Base-by-base conservation (phyloP, 148 eudicot genomes). In the Hydrangea macrophylla region DNA sequence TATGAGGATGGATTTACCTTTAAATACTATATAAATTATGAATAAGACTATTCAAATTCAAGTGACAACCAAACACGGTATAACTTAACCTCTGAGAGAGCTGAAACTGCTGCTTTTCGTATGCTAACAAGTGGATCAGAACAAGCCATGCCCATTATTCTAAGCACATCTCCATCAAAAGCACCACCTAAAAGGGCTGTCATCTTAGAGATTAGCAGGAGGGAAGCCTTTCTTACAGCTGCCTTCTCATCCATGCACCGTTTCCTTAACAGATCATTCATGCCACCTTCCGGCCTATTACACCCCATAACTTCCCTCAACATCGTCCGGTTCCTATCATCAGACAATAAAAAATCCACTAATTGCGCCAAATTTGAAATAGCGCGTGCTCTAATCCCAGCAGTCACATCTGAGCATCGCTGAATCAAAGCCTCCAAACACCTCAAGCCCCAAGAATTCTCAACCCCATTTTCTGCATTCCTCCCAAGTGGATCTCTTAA, bases 61-160 rank as follows among this genome's bases (percentile, higher is more conserved):
- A n/a, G n/a, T n/a, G n/a, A n/a, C n/a, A n/a, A n/a, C n/a, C n/a
- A n/a, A n/a, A n/a, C n/a, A n/a, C n/a, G n/a, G n/a, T n/a, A 60
- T 58, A 60, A 51, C 17, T 71, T 80, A 45, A 93, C 98, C 98
- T 93, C 97, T 17, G 98, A 93, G 55, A 94, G 78, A 75, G 99
- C 96, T 27, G 93, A 84, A 62, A 87, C 76, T 36, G 97, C 97
- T 8, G 92, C 87, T 82, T 94, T 94, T 67, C 99, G 76, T 58
- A 94, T 94, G 86, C 97, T 94, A 70, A 94, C 88, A 71, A 94
- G 90, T 23, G 96, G 88, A 73, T 94, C 99, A 20, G 96, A 88
- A 78, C 99, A 94, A 65, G 93, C 86, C 80, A 87, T 80, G 33
- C 99, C 99, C 81, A 94, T 84, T 30, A 82, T 81, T 78, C 82